Evolutionary conservation across 139 green algal species (phyloP).

Genomic region (Mesotaenium endlicherianum): DNA sequence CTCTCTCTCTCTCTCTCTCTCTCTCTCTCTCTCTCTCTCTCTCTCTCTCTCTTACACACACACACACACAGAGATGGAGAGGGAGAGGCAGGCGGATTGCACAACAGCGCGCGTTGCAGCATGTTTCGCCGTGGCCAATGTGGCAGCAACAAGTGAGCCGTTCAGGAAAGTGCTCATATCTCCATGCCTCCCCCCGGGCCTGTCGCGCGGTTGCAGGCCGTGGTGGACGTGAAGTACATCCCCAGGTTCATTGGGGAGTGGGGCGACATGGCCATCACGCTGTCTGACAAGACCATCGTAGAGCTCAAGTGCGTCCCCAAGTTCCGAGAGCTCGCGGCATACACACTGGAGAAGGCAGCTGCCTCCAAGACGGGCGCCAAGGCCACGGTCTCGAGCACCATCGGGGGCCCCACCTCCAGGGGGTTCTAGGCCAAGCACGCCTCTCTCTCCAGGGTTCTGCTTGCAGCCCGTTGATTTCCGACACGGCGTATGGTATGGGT

Average conservation of each 20-base stretch:
- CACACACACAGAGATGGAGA: neutral
- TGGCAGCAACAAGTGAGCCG: too few species aligned
- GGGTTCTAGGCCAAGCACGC: too few species aligned
- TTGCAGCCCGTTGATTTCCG: too few species aligned
- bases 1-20: neutral
- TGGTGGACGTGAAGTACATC: slow-evolving; percentile 36
- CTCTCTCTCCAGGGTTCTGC: too few species aligned
- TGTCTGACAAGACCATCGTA: slow-evolving; percentile 52
- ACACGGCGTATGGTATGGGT: too few species aligned
- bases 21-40: neutral
- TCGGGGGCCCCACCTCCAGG: neutral
- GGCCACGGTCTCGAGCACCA: neutral
- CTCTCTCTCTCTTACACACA: neutral
- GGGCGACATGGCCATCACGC: slow-evolving; percentile 53
- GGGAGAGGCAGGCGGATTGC: too few species aligned
- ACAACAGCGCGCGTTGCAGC: too few species aligned
- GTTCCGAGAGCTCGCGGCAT: slow-evolving; percentile 46
- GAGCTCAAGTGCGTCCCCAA: slow-evolving; percentile 51
- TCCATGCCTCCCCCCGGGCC: neutral
- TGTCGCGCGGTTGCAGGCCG: neutral
- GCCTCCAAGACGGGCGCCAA: neutral
- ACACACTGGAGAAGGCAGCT: slow-evolving; percentile 16
- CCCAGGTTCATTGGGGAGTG: slow-evolving; percentile 53
- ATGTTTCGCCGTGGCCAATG: too few species aligned
- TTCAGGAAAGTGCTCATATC: neutral